Conservation (phyloP, 306 rosid genomes). For the Dalbergia cultrata region DNA sequence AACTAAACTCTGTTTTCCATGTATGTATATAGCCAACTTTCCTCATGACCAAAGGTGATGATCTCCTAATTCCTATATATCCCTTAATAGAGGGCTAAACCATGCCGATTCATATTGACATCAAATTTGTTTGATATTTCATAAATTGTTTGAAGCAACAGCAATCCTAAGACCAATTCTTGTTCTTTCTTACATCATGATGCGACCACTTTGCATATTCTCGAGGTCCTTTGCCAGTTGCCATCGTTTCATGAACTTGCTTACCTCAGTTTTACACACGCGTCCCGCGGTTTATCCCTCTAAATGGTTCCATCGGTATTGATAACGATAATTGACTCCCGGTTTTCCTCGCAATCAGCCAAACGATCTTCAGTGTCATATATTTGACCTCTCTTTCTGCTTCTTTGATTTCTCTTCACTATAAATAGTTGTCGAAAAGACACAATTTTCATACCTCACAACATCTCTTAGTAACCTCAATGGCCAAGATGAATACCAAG, state of each 20-base stretch:
- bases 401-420: constrained; percentile 16
- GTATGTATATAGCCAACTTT: too few species aligned
- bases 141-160: background rate
- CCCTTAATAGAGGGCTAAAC: background rate
- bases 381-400: background rate
- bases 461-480: background rate
- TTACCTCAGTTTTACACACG: constrained; percentile 29
- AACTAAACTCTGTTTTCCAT: too few species aligned
- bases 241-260: constrained; percentile 30
- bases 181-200: background rate
- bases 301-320: background rate
- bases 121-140: background rate
- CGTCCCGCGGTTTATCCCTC: constrained; percentile 13
- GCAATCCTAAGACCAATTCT: background rate
- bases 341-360: background rate
- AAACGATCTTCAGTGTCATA: background rate
- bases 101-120: background rate
- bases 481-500: constrained; percentile 40
- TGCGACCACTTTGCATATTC: background rate
- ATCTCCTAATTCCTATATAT: too few species aligned
- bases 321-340: background rate
- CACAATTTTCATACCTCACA: background rate
- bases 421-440: constrained; percentile 28
- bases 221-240: constrained; percentile 30
- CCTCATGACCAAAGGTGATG: too few species aligned